Base-by-base conservation (phyloP, 2,329 filamentous ascomycete genomes). In the Alternaria sp. region DNA sequence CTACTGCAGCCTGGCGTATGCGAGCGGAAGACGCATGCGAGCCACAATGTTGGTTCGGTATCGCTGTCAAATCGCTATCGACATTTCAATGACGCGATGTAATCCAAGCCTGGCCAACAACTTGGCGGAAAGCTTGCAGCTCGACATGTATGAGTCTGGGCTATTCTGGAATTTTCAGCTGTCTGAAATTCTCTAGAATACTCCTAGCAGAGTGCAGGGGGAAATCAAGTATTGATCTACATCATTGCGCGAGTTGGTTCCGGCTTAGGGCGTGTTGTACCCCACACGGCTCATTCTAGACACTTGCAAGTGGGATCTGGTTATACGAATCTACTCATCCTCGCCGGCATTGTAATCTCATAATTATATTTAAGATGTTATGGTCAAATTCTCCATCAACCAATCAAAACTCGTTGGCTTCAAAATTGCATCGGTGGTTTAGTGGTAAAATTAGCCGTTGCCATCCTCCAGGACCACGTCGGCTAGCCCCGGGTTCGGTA, bases 371-470 rank as follows among this genome's bases (percentile, higher is more conserved):
- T 1, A 17, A 3, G 4, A 0, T 21, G 3, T 8, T 9, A 2
- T 1, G 0, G 10, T 0, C 0, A 5, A 8, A 2, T 0, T 4
- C 33, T 39, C 6, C 41, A 56, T 51, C 46, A 48, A 55, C 3
- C 24, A 54, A 44, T 1, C 10, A 49, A 29, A 13, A 17, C 26
- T 17, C n/a, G 21, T 10, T 49, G 21, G 13, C 33, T 26, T n/a
- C 17, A 5, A 7, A 23, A 17, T 21, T 11, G 65, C 65, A 67
- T 67, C 65, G 65, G 65, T 67, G 65, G 65, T 68, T 68, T 68
- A 68, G 65, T 68, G 65, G 65, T 68, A 68, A 68, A 68, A 68
- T 68, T 68, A 68, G 65, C 65, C 65, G 65, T 68, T 68, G 65
- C 65, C 65, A 67, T 60, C 17, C 52, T 1, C 13, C 13, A 48